Evolutionary conservation across 352 stramenopile genomes (phyloP), one percentile per base, ranked within the genome.

Genomic region (Globisporangium heterothallicum): DNA sequence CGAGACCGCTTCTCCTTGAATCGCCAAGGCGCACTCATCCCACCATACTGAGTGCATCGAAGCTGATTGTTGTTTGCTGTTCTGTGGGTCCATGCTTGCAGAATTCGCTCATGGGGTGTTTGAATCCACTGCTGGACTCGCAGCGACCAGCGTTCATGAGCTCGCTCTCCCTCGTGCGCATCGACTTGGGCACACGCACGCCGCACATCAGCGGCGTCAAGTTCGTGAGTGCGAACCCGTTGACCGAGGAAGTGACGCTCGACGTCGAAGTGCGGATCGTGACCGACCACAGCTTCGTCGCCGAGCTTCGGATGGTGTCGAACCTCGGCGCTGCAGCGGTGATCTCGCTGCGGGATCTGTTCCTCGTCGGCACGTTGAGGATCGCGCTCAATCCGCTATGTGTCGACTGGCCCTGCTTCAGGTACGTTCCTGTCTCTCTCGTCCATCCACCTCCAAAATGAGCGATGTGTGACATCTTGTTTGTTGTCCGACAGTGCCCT

Each of bases 131-230:
- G 3, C 60, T 91, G 14, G 78, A 88, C 27, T 56, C 70, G 8
- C 67, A 80, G 8, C 74, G 72, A 19, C 78, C 80, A 3, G 66
- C 73, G 24, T 88, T 91, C 40, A 78, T 88, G 62, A 87, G 62
- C 40, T 69, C 80, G 18, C 50, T 91, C 26, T 78, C 74, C 10
- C 61, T 91, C 27, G 62, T 76, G 18, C 66, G 66, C 7, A 57
- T 91, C 34, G 72, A 88, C 19, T 42, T 91, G 35, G 80, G 80
- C n/a, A 61, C 62, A 13, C 65, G 64, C 30, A 63, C 71, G 12
- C 80, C 80, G 12, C 70, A 83, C 25, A 83, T 91, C 47, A 72
- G 59, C 34, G 74, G 80, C 40, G 72, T 91, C 63, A 91, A 88
- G 59, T 88, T 79, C 50, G 66, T 91, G 34, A 70, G 63, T 18